Evolutionary conservation across 2,329 filamentous ascomycete genomes (phyloP).

Genomic region (Diaporthe humulicola): DNA sequence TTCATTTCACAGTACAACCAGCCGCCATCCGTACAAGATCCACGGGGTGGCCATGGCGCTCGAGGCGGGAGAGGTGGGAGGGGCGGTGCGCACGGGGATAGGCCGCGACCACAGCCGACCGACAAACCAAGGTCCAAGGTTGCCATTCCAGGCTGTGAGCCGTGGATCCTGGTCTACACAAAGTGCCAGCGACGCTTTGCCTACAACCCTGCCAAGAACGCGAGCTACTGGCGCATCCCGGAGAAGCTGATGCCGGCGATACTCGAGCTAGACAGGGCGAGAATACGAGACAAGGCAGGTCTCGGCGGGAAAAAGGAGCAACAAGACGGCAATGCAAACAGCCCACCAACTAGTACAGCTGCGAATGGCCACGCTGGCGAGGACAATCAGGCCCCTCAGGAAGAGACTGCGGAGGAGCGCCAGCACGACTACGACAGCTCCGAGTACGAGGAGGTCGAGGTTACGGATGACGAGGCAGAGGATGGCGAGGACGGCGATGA

Average conservation of each 20-base stretch:
- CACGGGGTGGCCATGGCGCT: constrained; percentile 54
- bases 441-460: constrained; percentile 84
- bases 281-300: constrained; percentile 70
- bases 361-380: constrained; percentile 46
- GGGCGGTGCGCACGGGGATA: constrained; percentile 65
- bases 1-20: constrained; percentile 68
- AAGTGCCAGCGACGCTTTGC: constrained; percentile 91
- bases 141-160: constrained; percentile 82
- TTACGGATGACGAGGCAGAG: constrained; percentile 71
- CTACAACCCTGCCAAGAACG: constrained; percentile 86
- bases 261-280: constrained; percentile 78
- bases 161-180: constrained; percentile 94
- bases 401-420: constrained; percentile 55
- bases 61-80: constrained; percentile 41
- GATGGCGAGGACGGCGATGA: constrained; percentile 62
- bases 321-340: constrained; percentile 29
- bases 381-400: constrained; percentile 48
- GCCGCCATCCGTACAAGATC: constrained; percentile 52
- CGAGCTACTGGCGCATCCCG: constrained; percentile 96
- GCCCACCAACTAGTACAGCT: constrained; percentile 3
- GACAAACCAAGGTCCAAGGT: constrained; percentile 88
- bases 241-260: constrained; percentile 87
- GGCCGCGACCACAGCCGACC: constrained; percentile 75
- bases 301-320: constrained; percentile 42
- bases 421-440: constrained; percentile 70